Evolutionary conservation across 441 rosid species (phyloP).

Genomic region (Francoa sonchifolia): DNA sequence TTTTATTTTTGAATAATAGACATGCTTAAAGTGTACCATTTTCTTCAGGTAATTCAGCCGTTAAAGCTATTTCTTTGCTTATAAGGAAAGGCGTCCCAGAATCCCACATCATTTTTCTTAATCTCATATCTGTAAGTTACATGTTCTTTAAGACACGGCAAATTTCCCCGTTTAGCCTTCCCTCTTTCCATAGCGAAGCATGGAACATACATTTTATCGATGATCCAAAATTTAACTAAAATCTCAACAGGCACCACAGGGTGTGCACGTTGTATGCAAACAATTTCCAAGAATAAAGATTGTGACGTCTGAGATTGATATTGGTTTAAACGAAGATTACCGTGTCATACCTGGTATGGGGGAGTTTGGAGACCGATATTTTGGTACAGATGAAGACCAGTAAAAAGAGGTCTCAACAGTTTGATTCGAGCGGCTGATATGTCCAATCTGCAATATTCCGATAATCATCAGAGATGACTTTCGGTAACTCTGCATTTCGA

Average conservation of each 20-base stretch:
- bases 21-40: not conserved
- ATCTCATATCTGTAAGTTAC: conserved; percentile 81
- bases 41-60: conserved; percentile 79
- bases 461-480: not conserved
- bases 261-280: conserved; percentile 55
- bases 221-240: no score
- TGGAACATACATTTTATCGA: no score
- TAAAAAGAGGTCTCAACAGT: no score
- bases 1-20: no score
- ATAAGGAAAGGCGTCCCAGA: conserved; percentile 91
- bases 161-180: no score
- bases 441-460: no score
- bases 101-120: conserved; percentile 81
- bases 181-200: no score
- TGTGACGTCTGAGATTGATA: conserved; percentile 75
- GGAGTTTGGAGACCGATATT: conserved; percentile 73
- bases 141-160: no score
- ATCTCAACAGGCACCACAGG: conserved; percentile 94
- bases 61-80: conserved; percentile 79
- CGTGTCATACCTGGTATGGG: conserved; percentile 82
- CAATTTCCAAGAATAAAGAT: conserved; percentile 62
- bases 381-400: conserved; percentile 50
- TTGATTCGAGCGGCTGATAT: no score
- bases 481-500: conserved; percentile 12
- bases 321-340: conserved; percentile 31